A percentile compares a stretch with the other conserved stretches of the same genome.
Evolutionary conservation across 345 rosid genomes (phyloP).

Genomic region (Populus euphratica): DNA sequence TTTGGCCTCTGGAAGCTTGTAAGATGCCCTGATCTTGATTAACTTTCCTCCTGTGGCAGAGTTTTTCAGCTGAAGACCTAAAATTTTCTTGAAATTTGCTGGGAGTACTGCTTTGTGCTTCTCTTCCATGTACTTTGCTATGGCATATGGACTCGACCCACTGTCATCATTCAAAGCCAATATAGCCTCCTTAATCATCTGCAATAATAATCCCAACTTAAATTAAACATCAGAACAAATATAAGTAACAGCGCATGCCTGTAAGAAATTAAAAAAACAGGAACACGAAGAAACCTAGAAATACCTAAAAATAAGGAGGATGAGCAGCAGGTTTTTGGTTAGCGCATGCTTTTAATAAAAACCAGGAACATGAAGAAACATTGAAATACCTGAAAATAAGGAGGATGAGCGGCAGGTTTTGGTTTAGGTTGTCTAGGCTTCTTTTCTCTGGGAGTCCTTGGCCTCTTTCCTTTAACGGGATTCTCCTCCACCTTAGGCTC

Average conservation of each 20-base stretch:
- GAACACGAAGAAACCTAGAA: not conserved
- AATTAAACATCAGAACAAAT: not conserved
- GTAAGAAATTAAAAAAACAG: too few species aligned
- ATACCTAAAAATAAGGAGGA: slow-evolving; percentile 76
- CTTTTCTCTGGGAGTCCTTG: slow-evolving; percentile 34
- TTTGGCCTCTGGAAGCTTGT: slow-evolving; percentile 52
- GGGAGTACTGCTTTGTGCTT: slow-evolving; percentile 70
- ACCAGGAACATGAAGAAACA: not conserved
- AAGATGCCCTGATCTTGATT: slow-evolving; percentile 75
- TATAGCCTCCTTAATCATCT: slow-evolving; percentile 84
- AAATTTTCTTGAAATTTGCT: slow-evolving; percentile 57
- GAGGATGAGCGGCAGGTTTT: slow-evolving; percentile 64
- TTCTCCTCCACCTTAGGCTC: slow-evolving; percentile 30
- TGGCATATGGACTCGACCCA: slow-evolving; percentile 83
- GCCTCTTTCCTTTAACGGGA: slow-evolving; percentile 39
- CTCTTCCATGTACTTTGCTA: slow-evolving; percentile 73
- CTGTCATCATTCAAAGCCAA: slow-evolving; percentile 56
- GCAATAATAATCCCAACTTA: not conserved
- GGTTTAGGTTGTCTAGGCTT: slow-evolving; percentile 42
- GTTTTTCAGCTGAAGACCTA: slow-evolving; percentile 67
- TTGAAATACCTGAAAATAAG: slow-evolving; percentile 58
- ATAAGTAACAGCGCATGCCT: not conserved
- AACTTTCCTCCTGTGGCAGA: slow-evolving; percentile 61
- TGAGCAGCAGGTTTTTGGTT: slow-evolving; percentile 53
- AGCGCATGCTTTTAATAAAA: not conserved